These are phyloP conservation scores for Proteromonas lacertae DNA, from an alignment of 352 stramenopile genomes.

Conservation along the genomic window DNA sequence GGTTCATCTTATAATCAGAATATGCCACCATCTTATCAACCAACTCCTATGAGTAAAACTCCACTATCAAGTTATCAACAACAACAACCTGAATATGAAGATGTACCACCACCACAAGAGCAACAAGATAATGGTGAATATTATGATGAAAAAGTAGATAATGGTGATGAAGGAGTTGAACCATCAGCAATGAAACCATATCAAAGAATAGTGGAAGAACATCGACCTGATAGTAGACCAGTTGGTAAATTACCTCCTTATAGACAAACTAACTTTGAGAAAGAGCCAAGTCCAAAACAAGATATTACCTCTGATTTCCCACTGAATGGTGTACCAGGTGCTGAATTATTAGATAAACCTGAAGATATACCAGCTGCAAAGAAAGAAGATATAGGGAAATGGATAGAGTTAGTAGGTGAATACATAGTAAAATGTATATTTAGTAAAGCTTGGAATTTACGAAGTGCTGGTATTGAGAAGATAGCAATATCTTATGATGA, in stretches of 20 bases:
- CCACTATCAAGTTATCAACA: too few relatives aligned
- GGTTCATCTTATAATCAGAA: too few relatives aligned
- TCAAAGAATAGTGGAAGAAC: too few relatives aligned
- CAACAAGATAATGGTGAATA: too few relatives aligned
- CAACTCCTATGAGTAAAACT: too few relatives aligned
- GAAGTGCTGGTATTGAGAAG: slow-evolving; percentile 12
- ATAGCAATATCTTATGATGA: slow-evolving; percentile 6
- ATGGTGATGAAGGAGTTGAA: too few relatives aligned
- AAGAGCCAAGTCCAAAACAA: not conserved
- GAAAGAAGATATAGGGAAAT: not conserved
- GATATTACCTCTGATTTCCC: not conserved
- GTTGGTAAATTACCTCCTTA: not conserved
- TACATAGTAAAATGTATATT: slow-evolving; percentile 15
- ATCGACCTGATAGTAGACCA: not conserved
- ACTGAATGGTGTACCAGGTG: not conserved
- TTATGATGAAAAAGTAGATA: too few relatives aligned
- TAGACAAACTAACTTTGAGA: not conserved
- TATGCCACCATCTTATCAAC: too few relatives aligned
- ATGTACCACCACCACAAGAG: too few relatives aligned
- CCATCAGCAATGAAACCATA: too few relatives aligned
- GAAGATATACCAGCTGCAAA: not conserved
- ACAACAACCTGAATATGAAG: too few relatives aligned
- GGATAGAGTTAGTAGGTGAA: slow-evolving; percentile 12
- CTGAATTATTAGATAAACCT: not conserved
- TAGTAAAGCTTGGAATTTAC: slow-evolving; percentile 11